Percentiles rank a stretch among this genome's conserved stretches.
Evolutionary conservation across 768 basidiomycete species (phyloP).

Genomic region (Ramaria rubella): DNA sequence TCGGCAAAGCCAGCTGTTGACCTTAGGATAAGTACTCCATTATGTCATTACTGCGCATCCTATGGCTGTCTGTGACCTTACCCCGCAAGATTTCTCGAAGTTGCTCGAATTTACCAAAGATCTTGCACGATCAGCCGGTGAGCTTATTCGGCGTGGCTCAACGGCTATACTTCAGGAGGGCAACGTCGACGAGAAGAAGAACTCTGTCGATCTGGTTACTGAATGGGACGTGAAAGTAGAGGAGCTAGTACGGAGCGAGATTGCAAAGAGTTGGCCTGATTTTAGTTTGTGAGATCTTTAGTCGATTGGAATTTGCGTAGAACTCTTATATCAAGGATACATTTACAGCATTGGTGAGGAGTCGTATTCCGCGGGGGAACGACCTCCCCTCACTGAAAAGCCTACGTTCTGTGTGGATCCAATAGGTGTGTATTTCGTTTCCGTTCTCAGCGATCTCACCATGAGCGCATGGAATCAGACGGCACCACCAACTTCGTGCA

Average conservation of each 20-base stretch:
- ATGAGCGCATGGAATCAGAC: constrained; percentile 36
- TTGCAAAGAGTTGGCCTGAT: constrained; percentile 57
- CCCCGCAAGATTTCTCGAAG: constrained; percentile 41
- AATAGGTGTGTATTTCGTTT: constrained; percentile 50
- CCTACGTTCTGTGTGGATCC: constrained; percentile 97
- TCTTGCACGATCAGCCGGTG: constrained; percentile 73
- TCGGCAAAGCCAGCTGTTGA: too few species aligned
- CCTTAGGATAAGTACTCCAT: too few species aligned
- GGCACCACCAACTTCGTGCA: constrained; percentile 88
- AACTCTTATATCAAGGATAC: not conserved
- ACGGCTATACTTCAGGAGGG: constrained; percentile 50
- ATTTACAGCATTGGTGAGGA: constrained; percentile 86
- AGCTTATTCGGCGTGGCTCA: constrained; percentile 69
- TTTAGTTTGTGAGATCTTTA: constrained; percentile 70
- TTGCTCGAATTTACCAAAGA: constrained; percentile 62
- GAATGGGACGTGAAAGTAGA: constrained; percentile 92
- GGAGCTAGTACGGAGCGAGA: constrained; percentile 67
- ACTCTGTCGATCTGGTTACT: constrained; percentile 90
- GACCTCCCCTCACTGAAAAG: constrained; percentile 67
- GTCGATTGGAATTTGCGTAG: not conserved
- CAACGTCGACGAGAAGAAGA: constrained; percentile 76
- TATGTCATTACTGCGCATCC: too few species aligned
- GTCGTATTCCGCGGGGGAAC: constrained; percentile 69
- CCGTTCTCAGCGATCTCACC: not conserved
- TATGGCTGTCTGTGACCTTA: constrained; percentile 22